Evolutionary conservation across 2,329 filamentous ascomycete species (phyloP), one percentile per base, ranked within the genome.

Genomic region (Fusarium poae): DNA sequence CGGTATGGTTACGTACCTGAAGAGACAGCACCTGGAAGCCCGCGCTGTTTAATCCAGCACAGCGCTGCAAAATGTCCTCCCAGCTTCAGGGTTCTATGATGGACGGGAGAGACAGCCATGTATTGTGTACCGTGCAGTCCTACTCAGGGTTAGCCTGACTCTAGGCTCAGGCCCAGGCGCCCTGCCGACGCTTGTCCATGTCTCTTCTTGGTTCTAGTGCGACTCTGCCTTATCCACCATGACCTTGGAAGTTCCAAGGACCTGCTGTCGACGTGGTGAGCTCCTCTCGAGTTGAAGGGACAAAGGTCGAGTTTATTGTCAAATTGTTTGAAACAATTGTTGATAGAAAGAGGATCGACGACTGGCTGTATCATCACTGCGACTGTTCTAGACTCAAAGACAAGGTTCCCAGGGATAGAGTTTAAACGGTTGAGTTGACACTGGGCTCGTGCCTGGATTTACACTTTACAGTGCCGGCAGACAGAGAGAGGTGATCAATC

Each of bases 151-250:
- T 68, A 68, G 66, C 43, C 62, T 62, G 46, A 29, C 59, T 71
- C 70, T 58, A 67, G 63, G 42, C 51, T 56, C 66, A 67, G 67
- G 68, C 65, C 65, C 65, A 73, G 66, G 63, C 67, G 65, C 62
- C 70, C 60, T 68, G 68, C 65, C 66, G 62, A 70, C 68, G 65
- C 65, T 64, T 59, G 56, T 55, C 59, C 58, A 73, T 65, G 60
- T 45, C 65, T 70, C 57, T 62, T 63, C 58, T 57, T 53, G 58
- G 65, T 39, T 53, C 62, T 67, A 58, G 69, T 61, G 69, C 46
- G 62, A 60, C 62, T 66, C 53, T 61, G 59, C 66, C 56, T 62
- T 60, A 61, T 51, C 61, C 59, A 73, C 71, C 50, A 43, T 37
- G 57, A 37, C 59, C 59, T 43, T 56, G 59, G 57, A 57, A 62